Evolutionary conservation across 2,329 filamentous ascomycete genomes (phyloP), one percentile per base, ranked within the genome.

Genomic region (Fusarium bactridioides): DNA sequence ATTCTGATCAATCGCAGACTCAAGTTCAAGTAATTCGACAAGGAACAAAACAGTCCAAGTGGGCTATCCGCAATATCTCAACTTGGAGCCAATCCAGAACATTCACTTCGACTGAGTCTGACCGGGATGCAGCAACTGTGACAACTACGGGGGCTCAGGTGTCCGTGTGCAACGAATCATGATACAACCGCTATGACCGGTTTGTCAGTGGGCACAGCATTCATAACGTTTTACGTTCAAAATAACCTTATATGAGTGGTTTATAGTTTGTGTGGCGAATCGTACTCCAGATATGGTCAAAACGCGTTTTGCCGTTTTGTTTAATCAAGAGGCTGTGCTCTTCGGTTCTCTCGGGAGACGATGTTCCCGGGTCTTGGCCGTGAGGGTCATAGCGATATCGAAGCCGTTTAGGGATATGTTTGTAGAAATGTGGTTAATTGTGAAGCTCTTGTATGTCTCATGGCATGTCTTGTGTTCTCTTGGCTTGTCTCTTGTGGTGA

Each of bases 321-420:
- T 67, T 51, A 15, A 60, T 31, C 8, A 19, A 44, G 61, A 33
- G 61, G 64, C 64, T 67, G 61, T 67, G 64, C 53, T 19, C 15
- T 15, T 33, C 16, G n/a, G n/a, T 33, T 31, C 9, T 51, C 15
- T 43, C 64, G 64, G 64, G 19, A 60, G 25, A 60, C 44, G 44
- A 37, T 21, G 27, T 37, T 66, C 35, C 64, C 64, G 64, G 44
- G 64, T 29, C 62, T 65, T 65, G 47, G 61, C 51, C 5, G 7
- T 2, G 8, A 48, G n/a, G 60, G 61, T 86, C 76, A 80, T 80
- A 51, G 90, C 62, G 48, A 57, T 10, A 19, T 19, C 19, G 4
- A 64, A 38, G 29, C 16, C 18, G 6, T 37, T 19, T 37, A 2
- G 37, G 43, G 61, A 65, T 47, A 51, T 64, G 47, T 56, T 64